Conservation (phyloP, 2,329 filamentous ascomycete genomes). For the Phaeosphaeriaceae sp. region DNA sequence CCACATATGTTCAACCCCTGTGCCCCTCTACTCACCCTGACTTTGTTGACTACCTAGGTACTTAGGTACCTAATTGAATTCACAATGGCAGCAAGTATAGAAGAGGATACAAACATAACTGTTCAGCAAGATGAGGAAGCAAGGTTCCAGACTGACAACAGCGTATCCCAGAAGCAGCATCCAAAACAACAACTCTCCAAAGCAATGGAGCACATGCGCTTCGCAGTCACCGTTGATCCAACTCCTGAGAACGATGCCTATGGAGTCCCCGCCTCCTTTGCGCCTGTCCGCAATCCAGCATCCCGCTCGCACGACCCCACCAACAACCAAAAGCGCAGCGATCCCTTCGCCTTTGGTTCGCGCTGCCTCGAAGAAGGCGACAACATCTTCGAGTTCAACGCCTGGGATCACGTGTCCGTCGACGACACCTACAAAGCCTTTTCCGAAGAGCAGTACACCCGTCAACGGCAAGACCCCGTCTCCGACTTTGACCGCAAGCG, state of each 20-base stretch:
- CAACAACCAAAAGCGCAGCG: slow-evolving; percentile 82
- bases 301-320: slow-evolving; percentile 73
- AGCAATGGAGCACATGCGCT: slow-evolving; percentile 60
- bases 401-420: slow-evolving; percentile 97
- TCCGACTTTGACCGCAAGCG: slow-evolving; percentile 91
- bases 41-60: too few species aligned
- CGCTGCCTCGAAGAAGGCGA: slow-evolving; percentile 83
- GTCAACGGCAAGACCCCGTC: slow-evolving; percentile 85
- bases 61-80: too few species aligned
- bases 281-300: slow-evolving; percentile 53
- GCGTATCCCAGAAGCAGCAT: slow-evolving; percentile 36
- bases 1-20: slow-evolving; percentile 3
- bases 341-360: slow-evolving; percentile 95
- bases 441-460: slow-evolving; percentile 80
- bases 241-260: slow-evolving; percentile 53
- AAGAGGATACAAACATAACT: slow-evolving; percentile 8
- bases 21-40: too few species aligned
- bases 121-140: slow-evolving; percentile 13
- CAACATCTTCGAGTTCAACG: slow-evolving; percentile 96
- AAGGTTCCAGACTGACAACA: slow-evolving; percentile 42
- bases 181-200: slow-evolving; percentile 56
- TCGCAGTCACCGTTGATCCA: slow-evolving; percentile 54
- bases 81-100: slow-evolving; percentile 26
- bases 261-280: slow-evolving; percentile 56
- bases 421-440: slow-evolving; percentile 88